Evolutionary conservation across 352 stramenopile species (phyloP).

Genomic region (Phytophthora ohioensis): DNA sequence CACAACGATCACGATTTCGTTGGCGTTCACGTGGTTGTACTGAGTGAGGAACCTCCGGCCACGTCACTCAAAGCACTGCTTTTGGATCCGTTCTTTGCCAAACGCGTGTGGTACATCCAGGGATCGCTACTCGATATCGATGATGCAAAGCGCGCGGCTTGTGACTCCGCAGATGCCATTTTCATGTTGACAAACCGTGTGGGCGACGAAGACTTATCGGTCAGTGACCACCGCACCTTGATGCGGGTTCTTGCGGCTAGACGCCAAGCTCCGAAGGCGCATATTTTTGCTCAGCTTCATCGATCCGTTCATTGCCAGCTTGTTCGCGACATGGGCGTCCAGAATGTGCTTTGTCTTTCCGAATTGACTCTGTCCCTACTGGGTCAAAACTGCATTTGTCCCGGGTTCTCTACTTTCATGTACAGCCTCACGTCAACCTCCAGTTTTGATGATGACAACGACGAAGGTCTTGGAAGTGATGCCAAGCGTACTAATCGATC

Average conservation of each 20-base stretch:
- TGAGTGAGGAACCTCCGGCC: slow-evolving; percentile 80
- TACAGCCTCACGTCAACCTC: slow-evolving; percentile 89
- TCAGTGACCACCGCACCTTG: slow-evolving; percentile 81
- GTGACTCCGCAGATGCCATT: slow-evolving; percentile 69
- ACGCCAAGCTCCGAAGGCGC: slow-evolving; percentile 59
- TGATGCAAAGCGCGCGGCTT: slow-evolving; percentile 76
- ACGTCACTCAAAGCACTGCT: slow-evolving; percentile 80
- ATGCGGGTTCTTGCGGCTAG: slow-evolving; percentile 84
- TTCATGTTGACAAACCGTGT: slow-evolving; percentile 80
- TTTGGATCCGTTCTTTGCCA: slow-evolving; percentile 87
- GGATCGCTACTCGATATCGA: slow-evolving; percentile 84
- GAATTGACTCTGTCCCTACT: slow-evolving; percentile 84
- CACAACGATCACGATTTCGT: slow-evolving; percentile 89
- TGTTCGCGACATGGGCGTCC: slow-evolving; percentile 77
- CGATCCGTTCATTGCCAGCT: slow-evolving; percentile 79
- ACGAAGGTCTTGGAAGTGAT: slow-evolving; percentile 46
- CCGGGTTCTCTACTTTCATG: slow-evolving; percentile 88
- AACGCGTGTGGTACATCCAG: slow-evolving; percentile 85
- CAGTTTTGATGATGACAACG: slow-evolving; percentile 60
- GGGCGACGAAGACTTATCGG: slow-evolving; percentile 70
- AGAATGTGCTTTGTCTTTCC: slow-evolving; percentile 84
- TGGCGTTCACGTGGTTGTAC: slow-evolving; percentile 79
- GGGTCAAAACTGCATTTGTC: slow-evolving; percentile 88
- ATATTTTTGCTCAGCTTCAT: slow-evolving; percentile 81
- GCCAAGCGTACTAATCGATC: slow-evolving; percentile 37